Evolutionary conservation across 2,329 filamentous ascomycete species (phyloP).

Genomic region (Exophiala sp.): DNA sequence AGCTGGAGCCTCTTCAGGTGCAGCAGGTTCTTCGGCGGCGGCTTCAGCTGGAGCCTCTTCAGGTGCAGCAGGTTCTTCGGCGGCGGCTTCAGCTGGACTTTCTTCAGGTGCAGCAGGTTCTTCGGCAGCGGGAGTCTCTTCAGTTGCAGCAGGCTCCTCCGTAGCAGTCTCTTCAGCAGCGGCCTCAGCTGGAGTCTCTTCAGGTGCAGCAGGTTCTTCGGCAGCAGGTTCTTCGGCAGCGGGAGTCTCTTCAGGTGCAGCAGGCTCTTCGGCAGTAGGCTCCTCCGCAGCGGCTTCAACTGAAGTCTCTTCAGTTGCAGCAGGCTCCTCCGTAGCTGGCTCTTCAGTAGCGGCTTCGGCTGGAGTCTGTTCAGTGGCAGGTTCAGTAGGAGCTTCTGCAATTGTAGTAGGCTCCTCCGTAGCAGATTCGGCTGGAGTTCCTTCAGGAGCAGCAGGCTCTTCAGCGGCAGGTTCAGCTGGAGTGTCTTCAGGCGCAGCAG

Average conservation of each 20-base stretch:
- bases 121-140: conserved; percentile 13
- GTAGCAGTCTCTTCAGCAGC: conserved; percentile 1
- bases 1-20: conserved; percentile 12
- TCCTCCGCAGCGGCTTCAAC: conserved; percentile 4
- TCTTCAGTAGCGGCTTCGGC: too few relatives aligned
- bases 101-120: conserved; percentile 7
- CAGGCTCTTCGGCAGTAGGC: not conserved
- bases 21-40: conserved; percentile 14
- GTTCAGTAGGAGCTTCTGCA: conserved; percentile 4
- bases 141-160: conserved; percentile 6
- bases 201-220: conserved; percentile 5
- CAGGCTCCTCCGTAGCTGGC: not conserved
- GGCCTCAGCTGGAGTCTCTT: conserved; percentile 5
- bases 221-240: too few relatives aligned
- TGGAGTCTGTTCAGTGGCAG: conserved; percentile 15
- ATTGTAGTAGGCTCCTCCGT: not conserved
- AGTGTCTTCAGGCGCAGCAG: conserved; percentile 12
- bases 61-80: conserved; percentile 1
- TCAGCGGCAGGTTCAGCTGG: conserved; percentile 15
- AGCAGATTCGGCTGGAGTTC: conserved; percentile 7
- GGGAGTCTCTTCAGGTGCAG: conserved; percentile 10
- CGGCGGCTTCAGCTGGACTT: not conserved
- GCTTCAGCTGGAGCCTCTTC: conserved; percentile 2
- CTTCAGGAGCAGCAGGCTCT: conserved; percentile 8
- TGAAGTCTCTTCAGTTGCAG: conserved; percentile 1